phyloP scores from a whole-genome alignment of 192 early-diverging fungal genomes.

The Dissophora globulifera region DNA sequence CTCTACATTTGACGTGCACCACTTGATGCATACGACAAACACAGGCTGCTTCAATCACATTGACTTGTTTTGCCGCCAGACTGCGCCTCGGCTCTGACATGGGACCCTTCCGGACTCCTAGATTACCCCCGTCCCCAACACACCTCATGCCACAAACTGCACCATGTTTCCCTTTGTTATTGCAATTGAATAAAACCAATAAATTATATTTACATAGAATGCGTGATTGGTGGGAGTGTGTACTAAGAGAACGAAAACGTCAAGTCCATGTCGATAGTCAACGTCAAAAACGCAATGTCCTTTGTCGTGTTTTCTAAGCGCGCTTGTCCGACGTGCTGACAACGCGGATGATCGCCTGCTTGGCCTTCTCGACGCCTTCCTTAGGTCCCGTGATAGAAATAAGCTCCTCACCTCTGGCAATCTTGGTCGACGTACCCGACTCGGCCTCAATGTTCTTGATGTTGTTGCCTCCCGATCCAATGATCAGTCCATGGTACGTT shows the following conservation, averaged over 20 bases:
- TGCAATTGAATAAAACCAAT: neutral
- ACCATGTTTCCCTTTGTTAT: too few species aligned
- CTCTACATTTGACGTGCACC: too few species aligned
- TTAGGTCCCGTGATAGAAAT: conserved; percentile 66
- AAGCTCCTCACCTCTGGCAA: conserved; percentile 64
- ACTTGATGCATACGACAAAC: too few species aligned
- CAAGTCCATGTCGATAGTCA: neutral
- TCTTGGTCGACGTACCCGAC: conserved; percentile 78
- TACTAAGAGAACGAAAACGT: too few species aligned
- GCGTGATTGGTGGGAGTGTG: too few species aligned
- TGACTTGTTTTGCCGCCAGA: too few species aligned
- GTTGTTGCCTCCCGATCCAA: conserved; percentile 85
- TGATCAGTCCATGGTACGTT: conserved; percentile 59
- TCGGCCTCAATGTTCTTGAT: conserved; percentile 80
- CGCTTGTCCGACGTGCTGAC: conserved; percentile 56
- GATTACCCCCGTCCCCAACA: too few species aligned
- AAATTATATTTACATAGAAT: conserved; percentile 13
- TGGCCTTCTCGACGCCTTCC: conserved; percentile 65
- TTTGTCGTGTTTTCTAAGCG: conserved; percentile 7
- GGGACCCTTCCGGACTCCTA: too few species aligned
- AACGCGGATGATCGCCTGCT: conserved; percentile 64
- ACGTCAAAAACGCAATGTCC: neutral
- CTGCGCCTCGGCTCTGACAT: too few species aligned
- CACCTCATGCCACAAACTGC: too few species aligned
- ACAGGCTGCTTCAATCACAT: too few species aligned